phyloP scores from a whole-genome alignment of 2,329 filamentous ascomycete genomes.

The Fusarium pseudoanthophilum region DNA sequence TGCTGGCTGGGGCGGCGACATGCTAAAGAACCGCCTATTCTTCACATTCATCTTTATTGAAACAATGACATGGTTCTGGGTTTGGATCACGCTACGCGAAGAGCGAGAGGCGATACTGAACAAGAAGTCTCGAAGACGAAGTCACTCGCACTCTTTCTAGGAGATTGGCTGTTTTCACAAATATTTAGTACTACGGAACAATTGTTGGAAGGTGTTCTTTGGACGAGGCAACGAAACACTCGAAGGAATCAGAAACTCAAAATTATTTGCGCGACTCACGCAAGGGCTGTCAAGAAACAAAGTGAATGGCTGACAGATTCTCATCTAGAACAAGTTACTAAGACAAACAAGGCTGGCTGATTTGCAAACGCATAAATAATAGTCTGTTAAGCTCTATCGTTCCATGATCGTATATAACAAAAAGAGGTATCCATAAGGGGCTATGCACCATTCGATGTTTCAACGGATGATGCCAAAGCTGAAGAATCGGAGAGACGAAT shows the following conservation, averaged over 20 bases:
- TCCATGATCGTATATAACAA: conserved; percentile 35
- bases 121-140: conserved; percentile 51
- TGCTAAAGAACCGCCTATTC: conserved; percentile 83
- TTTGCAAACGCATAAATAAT: conserved; percentile 13
- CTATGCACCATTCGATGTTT: conserved; percentile 20
- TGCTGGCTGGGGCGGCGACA: conserved; percentile 66
- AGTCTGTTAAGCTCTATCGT: conserved; percentile 31
- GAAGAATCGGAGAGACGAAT: conserved; percentile 28
- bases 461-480: conserved; percentile 8
- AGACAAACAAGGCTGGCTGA: neutral
- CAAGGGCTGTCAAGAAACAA: neutral
- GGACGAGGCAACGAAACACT: neutral
- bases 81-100: conserved; percentile 75
- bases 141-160: conserved; percentile 36
- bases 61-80: conserved; percentile 88
- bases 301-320: neutral
- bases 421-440: conserved; percentile 42
- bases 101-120: conserved; percentile 61
- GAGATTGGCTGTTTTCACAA: neutral
- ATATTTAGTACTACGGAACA: neutral
- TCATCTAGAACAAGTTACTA: neutral
- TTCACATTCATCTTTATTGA: conserved; percentile 89
- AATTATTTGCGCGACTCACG: neutral
- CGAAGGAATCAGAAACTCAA: neutral
- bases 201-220: neutral